phyloP scores from a whole-genome alignment of 2,329 filamentous ascomycete species.

The Neospermospora avenae region DNA sequence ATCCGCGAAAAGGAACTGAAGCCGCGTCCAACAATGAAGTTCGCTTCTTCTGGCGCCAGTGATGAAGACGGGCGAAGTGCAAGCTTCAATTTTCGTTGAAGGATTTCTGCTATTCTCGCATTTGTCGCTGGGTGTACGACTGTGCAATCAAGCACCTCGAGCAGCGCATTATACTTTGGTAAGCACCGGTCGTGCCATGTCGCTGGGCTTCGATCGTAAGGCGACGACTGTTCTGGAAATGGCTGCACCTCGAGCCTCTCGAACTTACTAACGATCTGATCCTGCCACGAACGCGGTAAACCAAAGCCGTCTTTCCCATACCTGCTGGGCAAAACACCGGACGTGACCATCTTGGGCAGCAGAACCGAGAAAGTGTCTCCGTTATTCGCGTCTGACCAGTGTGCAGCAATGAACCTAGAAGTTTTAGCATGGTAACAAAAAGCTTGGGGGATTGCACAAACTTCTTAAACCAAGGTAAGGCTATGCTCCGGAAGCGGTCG shows the following conservation, averaged over 20 bases:
- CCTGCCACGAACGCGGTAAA: constrained; percentile 67
- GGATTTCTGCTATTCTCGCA: constrained; percentile 60
- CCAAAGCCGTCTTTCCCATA: constrained; percentile 51
- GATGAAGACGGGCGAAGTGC: constrained; percentile 59
- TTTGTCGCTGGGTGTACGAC: constrained; percentile 64
- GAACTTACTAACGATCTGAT: constrained; percentile 68
- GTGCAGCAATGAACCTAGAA: constrained; percentile 66
- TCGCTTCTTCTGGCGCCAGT: constrained; percentile 58
- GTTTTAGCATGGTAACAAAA: constrained; percentile 21
- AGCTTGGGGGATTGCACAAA: constrained; percentile 33
- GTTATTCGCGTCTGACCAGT: constrained; percentile 65
- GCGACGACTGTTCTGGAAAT: constrained; percentile 59
- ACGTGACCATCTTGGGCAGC: constrained; percentile 61
- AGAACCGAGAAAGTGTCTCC: constrained; percentile 68
- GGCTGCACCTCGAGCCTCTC: constrained; percentile 60
- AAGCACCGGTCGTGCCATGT: constrained; percentile 62
- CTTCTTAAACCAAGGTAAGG: constrained; percentile 79
- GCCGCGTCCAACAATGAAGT: constrained; percentile 71
- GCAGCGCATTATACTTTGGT: constrained; percentile 64
- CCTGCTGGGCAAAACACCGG: constrained; percentile 51
- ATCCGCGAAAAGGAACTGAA: constrained; percentile 71
- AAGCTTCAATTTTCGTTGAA: constrained; percentile 63
- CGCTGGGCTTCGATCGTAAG: constrained; percentile 57
- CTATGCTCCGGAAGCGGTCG: constrained; percentile 73
- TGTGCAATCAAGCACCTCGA: constrained; percentile 60